These are phyloP conservation scores for Volvox carteri DNA, from an alignment of 163 green algal species.

Conservation along the genomic window DNA sequence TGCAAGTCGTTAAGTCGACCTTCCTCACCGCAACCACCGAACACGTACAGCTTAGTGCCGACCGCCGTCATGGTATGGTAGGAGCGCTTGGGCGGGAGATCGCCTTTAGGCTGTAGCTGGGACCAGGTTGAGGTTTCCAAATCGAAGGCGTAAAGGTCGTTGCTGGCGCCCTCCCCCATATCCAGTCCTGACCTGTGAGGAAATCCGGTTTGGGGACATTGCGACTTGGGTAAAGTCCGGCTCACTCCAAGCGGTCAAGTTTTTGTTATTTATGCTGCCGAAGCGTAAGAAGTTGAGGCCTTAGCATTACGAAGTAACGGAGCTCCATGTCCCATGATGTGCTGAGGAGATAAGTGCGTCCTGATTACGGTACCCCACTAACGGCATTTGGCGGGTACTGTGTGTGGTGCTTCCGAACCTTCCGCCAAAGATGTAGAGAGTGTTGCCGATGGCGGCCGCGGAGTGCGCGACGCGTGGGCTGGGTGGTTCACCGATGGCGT, in stretches of 20 bases:
- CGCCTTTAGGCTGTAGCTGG: background rate
- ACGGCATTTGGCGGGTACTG: too few species aligned
- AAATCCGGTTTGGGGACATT: too few species aligned
- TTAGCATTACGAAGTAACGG: too few species aligned
- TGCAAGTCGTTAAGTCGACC: constrained; percentile 77
- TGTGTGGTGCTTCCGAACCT: too few species aligned
- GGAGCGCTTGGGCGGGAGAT: constrained; percentile 55
- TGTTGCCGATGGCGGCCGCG: constrained; percentile 64
- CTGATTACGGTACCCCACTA: too few species aligned
- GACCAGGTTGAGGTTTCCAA: constrained; percentile 50
- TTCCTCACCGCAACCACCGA: constrained; percentile 75
- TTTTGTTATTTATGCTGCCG: too few species aligned
- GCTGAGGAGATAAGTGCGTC: too few species aligned
- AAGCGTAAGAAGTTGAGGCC: too few species aligned
- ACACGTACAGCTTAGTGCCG: constrained; percentile 69
- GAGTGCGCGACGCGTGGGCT: constrained; percentile 68
- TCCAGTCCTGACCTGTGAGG: constrained; percentile 53
- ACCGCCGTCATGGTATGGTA: constrained; percentile 71
- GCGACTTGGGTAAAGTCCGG: too few species aligned
- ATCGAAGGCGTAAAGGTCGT: constrained; percentile 73
- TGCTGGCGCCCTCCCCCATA: constrained; percentile 65
- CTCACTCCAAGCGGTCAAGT: too few species aligned
- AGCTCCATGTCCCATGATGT: too few species aligned
- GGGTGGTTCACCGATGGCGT: constrained; percentile 30
- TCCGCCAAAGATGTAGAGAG: constrained; percentile 82